Evolutionary conservation across 768 basidiomycete species (phyloP).

Genomic region (Lentinula sp.): DNA sequence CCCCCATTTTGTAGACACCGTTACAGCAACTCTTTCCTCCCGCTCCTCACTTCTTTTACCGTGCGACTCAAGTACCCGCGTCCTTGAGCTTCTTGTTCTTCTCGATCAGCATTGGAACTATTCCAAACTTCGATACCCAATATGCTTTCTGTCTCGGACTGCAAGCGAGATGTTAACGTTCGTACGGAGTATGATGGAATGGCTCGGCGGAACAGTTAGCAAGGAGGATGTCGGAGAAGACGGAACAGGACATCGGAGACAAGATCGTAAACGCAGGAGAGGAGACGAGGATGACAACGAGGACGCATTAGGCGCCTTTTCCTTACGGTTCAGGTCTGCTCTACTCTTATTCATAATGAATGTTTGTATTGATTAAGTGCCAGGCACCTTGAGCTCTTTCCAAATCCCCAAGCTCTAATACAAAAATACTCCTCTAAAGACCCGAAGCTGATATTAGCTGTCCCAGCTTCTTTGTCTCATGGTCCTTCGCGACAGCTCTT

Average conservation of each 20-base stretch:
- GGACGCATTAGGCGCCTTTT: slow-evolving; percentile 78
- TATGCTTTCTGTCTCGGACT: slow-evolving; percentile 89
- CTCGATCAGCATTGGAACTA: slow-evolving; percentile 98
- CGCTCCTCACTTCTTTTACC: slow-evolving; percentile 84
- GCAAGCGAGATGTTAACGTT: slow-evolving; percentile 92
- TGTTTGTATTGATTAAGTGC: neutral
- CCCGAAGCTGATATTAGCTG: slow-evolving; percentile 90
- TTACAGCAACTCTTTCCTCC: slow-evolving; percentile 79
- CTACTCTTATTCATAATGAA: neutral
- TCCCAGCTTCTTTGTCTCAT: slow-evolving; percentile 89
- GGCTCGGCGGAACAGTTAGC: slow-evolving; percentile 93
- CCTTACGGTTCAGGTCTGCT: slow-evolving; percentile 81
- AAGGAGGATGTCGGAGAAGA: slow-evolving; percentile 90
- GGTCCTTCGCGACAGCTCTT: slow-evolving; percentile 87
- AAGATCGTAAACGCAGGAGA: slow-evolving; percentile 44
- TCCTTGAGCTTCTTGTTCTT: slow-evolving; percentile 91
- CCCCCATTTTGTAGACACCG: slow-evolving; percentile 53
- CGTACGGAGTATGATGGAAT: slow-evolving; percentile 97
- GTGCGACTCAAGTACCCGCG: slow-evolving; percentile 89
- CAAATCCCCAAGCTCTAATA: slow-evolving; percentile 72
- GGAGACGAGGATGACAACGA: slow-evolving; percentile 72
- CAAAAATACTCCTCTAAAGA: slow-evolving; percentile 80
- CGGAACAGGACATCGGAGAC: slow-evolving; percentile 46
- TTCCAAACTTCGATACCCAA: slow-evolving; percentile 75
- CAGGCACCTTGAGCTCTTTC: slow-evolving; percentile 91